A percentile compares a stretch with the other conserved stretches of the same genome.
phyloP scores from a whole-genome alignment of 2,329 filamentous ascomycete genomes.

The Plectosphaerella sp. region DNA sequence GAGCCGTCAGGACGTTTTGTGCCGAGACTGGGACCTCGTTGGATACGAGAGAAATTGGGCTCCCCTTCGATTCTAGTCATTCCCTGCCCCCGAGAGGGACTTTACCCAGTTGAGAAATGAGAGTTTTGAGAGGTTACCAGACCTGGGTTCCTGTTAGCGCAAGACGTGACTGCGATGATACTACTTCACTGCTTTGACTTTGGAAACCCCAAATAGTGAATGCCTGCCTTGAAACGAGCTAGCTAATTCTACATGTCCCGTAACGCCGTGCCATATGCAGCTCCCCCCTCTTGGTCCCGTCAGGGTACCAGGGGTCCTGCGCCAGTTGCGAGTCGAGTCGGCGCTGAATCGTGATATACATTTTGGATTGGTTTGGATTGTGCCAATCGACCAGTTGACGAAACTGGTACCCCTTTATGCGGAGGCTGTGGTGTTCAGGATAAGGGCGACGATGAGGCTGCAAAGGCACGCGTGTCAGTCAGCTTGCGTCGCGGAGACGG shows the following conservation, averaged over 20 bases:
- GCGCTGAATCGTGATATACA: neutral
- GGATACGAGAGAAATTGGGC: neutral
- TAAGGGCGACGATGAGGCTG: conserved; percentile 87
- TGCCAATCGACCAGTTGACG: neutral
- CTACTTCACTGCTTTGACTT: too few species aligned
- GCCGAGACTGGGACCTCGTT: neutral
- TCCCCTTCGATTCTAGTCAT: neutral
- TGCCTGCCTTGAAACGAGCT: neutral
- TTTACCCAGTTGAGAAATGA: too few species aligned
- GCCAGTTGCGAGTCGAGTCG: neutral
- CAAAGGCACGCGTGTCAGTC: neutral
- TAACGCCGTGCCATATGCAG: conserved; percentile 34
- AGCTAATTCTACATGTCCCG: conserved; percentile 29
- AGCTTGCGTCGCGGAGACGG: neutral
- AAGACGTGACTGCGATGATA: too few species aligned
- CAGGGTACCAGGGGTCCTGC: neutral
- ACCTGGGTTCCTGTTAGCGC: too few species aligned
- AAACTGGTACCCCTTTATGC: conserved; percentile 32
- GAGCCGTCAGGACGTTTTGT: neutral
- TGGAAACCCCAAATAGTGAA: neutral
- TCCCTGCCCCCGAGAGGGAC: neutral
- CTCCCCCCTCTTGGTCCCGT: conserved; percentile 6
- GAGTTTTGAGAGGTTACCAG: too few species aligned
- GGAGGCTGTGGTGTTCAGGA: conserved; percentile 83
- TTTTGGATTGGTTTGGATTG: neutral